These are phyloP conservation scores for Trichosporon coremiiforme DNA, from an alignment of 1,284 basidiomycete species.

Conservation along the genomic window DNA sequence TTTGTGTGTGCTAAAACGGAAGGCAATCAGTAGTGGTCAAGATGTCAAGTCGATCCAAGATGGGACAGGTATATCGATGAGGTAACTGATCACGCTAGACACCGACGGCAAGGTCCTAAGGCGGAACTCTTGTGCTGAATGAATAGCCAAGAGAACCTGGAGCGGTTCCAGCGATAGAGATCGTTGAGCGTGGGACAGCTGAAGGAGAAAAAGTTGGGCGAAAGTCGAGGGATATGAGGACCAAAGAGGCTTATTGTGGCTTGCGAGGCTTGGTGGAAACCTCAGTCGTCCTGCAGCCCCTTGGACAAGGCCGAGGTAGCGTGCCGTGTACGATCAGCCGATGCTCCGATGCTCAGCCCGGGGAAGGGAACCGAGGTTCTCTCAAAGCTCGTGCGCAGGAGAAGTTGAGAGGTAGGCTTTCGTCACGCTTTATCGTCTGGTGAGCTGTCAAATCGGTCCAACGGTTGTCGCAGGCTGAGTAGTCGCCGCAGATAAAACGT, in stretches of 20 bases:
- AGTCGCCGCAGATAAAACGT: background rate
- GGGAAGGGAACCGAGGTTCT: background rate
- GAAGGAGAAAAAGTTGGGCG: conserved; percentile 2
- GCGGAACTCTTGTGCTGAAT: background rate
- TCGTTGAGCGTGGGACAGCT: background rate
- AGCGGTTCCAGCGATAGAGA: background rate
- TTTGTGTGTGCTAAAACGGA: background rate
- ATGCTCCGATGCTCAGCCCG: background rate
- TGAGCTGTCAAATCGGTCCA: background rate
- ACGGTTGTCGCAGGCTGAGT: background rate
- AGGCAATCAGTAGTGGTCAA: background rate
- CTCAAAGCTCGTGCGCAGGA: conserved; percentile 3
- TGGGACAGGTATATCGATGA: background rate
- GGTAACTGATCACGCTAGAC: background rate
- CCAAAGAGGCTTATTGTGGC: conserved; percentile 5
- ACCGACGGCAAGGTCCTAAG: background rate
- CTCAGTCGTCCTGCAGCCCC: background rate
- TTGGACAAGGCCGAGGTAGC: conserved; percentile 4
- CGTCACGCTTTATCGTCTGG: background rate
- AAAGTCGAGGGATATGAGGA: background rate
- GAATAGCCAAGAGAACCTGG: conserved; percentile 1
- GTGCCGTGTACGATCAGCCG: background rate
- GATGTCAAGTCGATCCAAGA: background rate
- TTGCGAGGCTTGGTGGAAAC: conserved; percentile 15
- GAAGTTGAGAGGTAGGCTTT: background rate